A percentile compares a stretch with the other conserved stretches of the same genome.
Evolutionary conservation across 2,329 filamentous ascomycete genomes (phyloP).

Genomic region (Hirsutella minnesotensis): DNA sequence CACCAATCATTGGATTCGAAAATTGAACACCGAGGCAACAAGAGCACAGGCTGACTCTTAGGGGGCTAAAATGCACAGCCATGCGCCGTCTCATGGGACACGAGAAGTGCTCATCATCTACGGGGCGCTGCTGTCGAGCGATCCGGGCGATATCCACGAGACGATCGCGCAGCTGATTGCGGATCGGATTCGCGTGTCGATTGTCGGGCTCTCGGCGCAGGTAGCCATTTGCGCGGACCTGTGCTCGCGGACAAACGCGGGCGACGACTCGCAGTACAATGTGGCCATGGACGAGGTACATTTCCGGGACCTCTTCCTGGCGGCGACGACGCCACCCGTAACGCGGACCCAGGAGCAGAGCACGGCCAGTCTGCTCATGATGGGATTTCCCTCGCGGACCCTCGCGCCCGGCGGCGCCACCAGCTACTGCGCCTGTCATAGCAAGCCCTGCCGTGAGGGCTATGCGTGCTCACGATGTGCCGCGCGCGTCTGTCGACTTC

Average conservation of each 20-base stretch:
- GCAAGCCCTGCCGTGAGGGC: slow-evolving; percentile 67
- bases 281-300: slow-evolving; percentile 69
- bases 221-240: slow-evolving; percentile 88
- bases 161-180: slow-evolving; percentile 69
- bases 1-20: not conserved
- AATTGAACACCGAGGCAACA: not conserved
- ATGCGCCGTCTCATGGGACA: slow-evolving; percentile 87
- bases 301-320: slow-evolving; percentile 80
- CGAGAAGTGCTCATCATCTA: slow-evolving; percentile 87
- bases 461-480: slow-evolving; percentile 85
- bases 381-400: slow-evolving; percentile 89
- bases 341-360: slow-evolving; percentile 53
- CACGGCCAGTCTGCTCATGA: slow-evolving; percentile 69
- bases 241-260: slow-evolving; percentile 75
- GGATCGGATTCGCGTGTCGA: slow-evolving; percentile 75
- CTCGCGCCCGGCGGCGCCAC: slow-evolving; percentile 53
- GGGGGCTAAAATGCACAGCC: slow-evolving; percentile 31
- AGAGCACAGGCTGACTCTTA: not conserved
- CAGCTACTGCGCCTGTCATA: slow-evolving; percentile 86
- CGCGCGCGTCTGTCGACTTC: slow-evolving; percentile 79
- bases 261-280: slow-evolving; percentile 63
- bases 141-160: slow-evolving; percentile 90
- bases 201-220: slow-evolving; percentile 84
- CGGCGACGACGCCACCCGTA: slow-evolving; percentile 78
- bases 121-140: slow-evolving; percentile 78